These are phyloP conservation scores for Trichoderma gamsii DNA, from an alignment of 495 filamentous ascomycete genomes.

Conservation along the genomic window DNA sequence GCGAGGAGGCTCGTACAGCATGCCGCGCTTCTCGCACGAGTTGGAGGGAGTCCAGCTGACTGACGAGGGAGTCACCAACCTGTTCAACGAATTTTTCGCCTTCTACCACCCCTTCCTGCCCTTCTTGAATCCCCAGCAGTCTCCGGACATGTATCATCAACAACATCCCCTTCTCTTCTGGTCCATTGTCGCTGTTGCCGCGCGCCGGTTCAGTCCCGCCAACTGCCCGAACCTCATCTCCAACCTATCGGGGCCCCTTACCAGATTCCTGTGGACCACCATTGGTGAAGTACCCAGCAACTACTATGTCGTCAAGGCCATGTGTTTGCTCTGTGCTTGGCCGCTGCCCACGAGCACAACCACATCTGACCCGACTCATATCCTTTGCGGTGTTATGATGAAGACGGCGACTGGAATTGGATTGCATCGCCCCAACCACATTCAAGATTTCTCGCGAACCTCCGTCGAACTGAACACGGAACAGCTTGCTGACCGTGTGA, in stretches of 20 bases:
- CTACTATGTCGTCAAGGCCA: constrained; percentile 85
- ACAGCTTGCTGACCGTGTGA: constrained; percentile 76
- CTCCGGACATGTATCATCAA: constrained; percentile 69
- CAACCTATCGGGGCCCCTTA: constrained; percentile 64
- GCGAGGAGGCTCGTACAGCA: constrained; percentile 48
- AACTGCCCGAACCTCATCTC: constrained; percentile 59
- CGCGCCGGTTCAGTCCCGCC: constrained; percentile 57
- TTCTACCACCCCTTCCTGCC: constrained; percentile 82
- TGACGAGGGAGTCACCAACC: constrained; percentile 62
- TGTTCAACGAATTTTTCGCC: constrained; percentile 77
- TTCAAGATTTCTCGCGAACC: constrained; percentile 82
- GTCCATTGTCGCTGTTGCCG: constrained; percentile 77
- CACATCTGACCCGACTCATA: constrained; percentile 81
- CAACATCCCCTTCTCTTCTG: constrained; percentile 76
- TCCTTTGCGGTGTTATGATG: constrained; percentile 86
- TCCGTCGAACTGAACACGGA: constrained; percentile 77
- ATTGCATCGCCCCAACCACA: constrained; percentile 81
- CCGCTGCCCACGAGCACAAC: constrained; percentile 83
- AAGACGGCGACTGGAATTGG: constrained; percentile 87
- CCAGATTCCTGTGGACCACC: constrained; percentile 72
- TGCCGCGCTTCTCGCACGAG: constrained; percentile 46
- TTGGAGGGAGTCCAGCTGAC: constrained; percentile 70
- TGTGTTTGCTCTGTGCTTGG: constrained; percentile 87
- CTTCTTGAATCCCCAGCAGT: constrained; percentile 64
- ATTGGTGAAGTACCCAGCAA: constrained; percentile 76